Evolutionary conservation across 805 yeast species (phyloP).

Genomic region (Kodamaea kaohsiungensis): DNA sequence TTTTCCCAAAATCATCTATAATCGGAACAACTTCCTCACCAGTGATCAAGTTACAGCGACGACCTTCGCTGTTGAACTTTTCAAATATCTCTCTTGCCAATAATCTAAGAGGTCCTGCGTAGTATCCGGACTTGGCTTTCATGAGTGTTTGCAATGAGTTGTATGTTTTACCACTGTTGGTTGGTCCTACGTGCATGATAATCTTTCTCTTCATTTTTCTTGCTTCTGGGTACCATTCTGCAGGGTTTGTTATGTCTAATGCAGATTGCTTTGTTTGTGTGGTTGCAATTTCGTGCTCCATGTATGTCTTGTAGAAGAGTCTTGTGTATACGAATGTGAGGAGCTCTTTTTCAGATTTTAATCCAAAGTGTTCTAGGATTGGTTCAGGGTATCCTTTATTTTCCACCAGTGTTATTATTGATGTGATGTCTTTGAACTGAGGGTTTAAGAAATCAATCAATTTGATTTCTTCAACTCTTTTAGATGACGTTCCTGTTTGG

Average conservation of each 20-base stretch:
- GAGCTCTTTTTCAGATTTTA: slow-evolving; percentile 20
- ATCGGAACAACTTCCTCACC: slow-evolving; percentile 92
- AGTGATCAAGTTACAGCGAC: slow-evolving; percentile 80
- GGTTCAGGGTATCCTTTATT: slow-evolving; percentile 20
- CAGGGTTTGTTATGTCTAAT: slow-evolving; percentile 38
- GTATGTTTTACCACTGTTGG: slow-evolving; percentile 94
- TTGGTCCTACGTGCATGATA: slow-evolving; percentile 96
- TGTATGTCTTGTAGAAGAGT: slow-evolving; percentile 25
- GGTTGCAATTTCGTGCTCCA: slow-evolving; percentile 12
- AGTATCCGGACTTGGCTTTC: slow-evolving; percentile 71
- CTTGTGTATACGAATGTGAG: slow-evolving; percentile 22
- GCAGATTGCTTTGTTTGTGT: slow-evolving; percentile 4
- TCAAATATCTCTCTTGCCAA: slow-evolving; percentile 92
- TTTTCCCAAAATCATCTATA: slow-evolving; percentile 64
- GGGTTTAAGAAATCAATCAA: slow-evolving; percentile 27
- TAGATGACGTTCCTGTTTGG: neutral
- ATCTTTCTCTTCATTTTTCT: slow-evolving; percentile 75
- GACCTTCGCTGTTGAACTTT: slow-evolving; percentile 63
- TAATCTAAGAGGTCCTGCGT: slow-evolving; percentile 91
- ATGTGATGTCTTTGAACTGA: slow-evolving; percentile 19
- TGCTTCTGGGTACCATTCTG: slow-evolving; percentile 81
- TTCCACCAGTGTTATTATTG: slow-evolving; percentile 21
- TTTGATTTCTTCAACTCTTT: neutral
- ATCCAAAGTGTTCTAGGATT: slow-evolving; percentile 17
- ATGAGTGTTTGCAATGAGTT: slow-evolving; percentile 72